A percentile compares a stretch with the other conserved stretches of the same genome.
Conservation (phyloP, 768 basidiomycete genomes). For the Lentinula aciculospora region DNA sequence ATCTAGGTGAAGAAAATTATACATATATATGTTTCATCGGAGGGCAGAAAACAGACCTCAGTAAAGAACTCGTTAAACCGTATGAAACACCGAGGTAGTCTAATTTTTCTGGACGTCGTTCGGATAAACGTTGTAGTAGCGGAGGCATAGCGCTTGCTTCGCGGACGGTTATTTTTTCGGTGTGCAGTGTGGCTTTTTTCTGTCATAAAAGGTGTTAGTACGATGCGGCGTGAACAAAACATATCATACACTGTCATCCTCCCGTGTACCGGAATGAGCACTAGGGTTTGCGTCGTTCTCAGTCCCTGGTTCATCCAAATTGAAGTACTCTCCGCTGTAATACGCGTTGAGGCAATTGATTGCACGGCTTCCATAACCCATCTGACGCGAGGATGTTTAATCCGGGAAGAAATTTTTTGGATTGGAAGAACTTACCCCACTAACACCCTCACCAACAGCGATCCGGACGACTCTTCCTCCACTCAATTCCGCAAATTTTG, state of each 20-base stretch:
- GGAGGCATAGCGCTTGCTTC: constrained; percentile 82
- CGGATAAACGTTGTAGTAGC: constrained; percentile 82
- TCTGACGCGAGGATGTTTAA: constrained; percentile 37
- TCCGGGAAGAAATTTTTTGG: neutral
- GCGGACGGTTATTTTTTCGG: constrained; percentile 73
- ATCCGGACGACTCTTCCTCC: constrained; percentile 91
- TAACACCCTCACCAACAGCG: constrained; percentile 94
- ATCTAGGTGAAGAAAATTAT: constrained; percentile 32
- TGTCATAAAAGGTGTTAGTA: constrained; percentile 21
- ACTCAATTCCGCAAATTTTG: constrained; percentile 84
- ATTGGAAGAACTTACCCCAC: constrained; percentile 51
- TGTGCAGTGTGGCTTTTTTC: constrained; percentile 42
- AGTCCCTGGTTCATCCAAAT: constrained; percentile 64
- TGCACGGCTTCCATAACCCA: constrained; percentile 95
- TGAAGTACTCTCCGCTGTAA: constrained; percentile 91
- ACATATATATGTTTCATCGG: neutral
- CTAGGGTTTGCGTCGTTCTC: constrained; percentile 16
- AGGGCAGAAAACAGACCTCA: constrained; percentile 42
- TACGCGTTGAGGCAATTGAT: constrained; percentile 83
- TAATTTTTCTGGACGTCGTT: constrained; percentile 82
- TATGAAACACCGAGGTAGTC: constrained; percentile 98
- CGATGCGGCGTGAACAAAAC: neutral
- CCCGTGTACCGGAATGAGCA: neutral
- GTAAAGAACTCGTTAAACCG: constrained; percentile 81
- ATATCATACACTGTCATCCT: constrained; percentile 22